Conservation (phyloP, 2,329 filamentous ascomycete genomes). For the Thielaviopsis cerberus region DNA sequence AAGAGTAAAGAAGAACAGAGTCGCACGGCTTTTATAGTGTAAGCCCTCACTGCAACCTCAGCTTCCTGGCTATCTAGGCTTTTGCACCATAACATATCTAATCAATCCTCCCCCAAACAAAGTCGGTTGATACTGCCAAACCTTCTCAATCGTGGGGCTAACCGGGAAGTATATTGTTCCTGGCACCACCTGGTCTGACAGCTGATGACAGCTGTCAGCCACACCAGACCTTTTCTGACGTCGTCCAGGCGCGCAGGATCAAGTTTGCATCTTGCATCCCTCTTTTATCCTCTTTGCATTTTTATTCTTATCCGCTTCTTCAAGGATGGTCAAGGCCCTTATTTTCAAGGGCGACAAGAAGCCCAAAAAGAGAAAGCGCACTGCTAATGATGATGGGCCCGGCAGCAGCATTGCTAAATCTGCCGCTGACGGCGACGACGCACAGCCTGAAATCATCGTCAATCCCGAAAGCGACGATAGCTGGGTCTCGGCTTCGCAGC, state of each 20-base stretch:
- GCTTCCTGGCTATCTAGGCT: too few relatives aligned
- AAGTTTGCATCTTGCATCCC: neutral
- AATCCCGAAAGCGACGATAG: slow-evolving; percentile 50
- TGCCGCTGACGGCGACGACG: neutral
- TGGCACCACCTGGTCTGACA: neutral
- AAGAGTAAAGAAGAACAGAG: too few relatives aligned
- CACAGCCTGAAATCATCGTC: slow-evolving; percentile 14
- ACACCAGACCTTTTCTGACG: neutral
- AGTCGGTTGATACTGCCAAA: neutral
- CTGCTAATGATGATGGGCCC: slow-evolving; percentile 12
- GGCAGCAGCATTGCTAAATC: slow-evolving; percentile 6
- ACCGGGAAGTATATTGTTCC: neutral
- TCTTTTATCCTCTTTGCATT: neutral
- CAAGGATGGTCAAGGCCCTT: slow-evolving; percentile 66
- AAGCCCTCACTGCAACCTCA: neutral
- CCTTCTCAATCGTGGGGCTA: neutral
- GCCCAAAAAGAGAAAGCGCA: slow-evolving; percentile 72
- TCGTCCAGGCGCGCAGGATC: neutral
- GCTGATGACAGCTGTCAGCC: neutral
- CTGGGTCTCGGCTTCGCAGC: slow-evolving; percentile 71
- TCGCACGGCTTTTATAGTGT: neutral
- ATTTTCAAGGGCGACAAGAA: slow-evolving; percentile 97
- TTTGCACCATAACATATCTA: too few relatives aligned
- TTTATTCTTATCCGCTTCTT: neutral
- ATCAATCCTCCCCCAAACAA: neutral